Base-by-base conservation (phyloP, 257 asterid species). In the Leptodermis oblonga region DNA sequence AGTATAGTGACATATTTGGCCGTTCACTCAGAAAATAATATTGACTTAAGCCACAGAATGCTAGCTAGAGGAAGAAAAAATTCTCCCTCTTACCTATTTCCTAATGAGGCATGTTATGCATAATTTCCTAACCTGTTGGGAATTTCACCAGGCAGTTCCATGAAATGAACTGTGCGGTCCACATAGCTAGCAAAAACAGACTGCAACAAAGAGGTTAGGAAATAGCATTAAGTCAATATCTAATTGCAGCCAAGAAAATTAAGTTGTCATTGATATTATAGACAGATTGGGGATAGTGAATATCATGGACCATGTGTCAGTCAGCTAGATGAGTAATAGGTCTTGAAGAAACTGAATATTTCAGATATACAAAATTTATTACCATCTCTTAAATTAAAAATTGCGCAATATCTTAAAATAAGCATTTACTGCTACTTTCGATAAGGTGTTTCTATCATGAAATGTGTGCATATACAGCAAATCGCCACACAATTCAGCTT, bases 61-160 rank as follows among this genome's bases (percentile, higher is more conserved):
- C 60, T 37, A 52, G 18, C 15, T 15, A 13, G 23, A 20, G 10
- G 20, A 41, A 31, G 14, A n/a, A 5, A 17, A 36, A 49, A 23
- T 8, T 26, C 48, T 8, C 31, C 31, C 54, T 23, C 23, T 25
- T 45, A 14, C 25, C 62, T 22, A 43, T 52, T 49, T 62, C 13
- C 39, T 7, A 41, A 53, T 4, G 20, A 18, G 17, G 20, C 28
- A 36, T 37, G 30, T 22, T 10, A 23, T 10, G 5, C 2, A 25
- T 10, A 67, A 8, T 36, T 63, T 37, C 73, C 80, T 52, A 56
- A 70, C 99, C 99, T 94, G 85, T 89, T 94, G 28, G 89, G 90
- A 60, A 94, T 85, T 77, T 94, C 99, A 77, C 99, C 99, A 71
- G 99, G 99, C 74, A 94, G 96, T 73, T 89, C 99, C 99, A 91